Evolutionary conservation across 177 flowering plant genomes (phyloP), one percentile per base, ranked within the genome.

Genomic region (Telopea speciosissima): DNA sequence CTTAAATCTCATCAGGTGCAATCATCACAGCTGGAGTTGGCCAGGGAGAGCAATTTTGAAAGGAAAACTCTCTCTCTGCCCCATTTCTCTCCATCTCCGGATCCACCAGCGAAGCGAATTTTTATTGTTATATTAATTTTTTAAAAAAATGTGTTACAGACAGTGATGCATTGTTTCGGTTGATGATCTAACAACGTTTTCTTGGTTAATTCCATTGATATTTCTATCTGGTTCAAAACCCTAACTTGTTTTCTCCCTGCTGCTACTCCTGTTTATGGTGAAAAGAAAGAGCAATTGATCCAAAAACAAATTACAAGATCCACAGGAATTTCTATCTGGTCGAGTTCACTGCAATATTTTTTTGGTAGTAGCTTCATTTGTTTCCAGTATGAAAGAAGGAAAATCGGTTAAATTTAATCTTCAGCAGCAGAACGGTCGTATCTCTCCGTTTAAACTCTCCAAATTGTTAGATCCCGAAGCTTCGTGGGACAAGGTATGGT

Each of bases 401-500:
- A 93, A 93, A 78, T 80, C 89, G 0, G 80, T 61, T 21, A 88
- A 89, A 72, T 69, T 69, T 22, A 82, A 82, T 70, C 65, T n/a
- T 54, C 86, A 83, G 31, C 80, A 49, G 68, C 85, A 83, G 66
- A 86, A 87, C 72, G 97, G 84, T 33, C 94, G 89, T 80, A 75
- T 85, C 54, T 75, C 90, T 59, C 89, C 94, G 1, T 93, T 88
- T 81, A 87, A 86, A 64, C 77, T 87, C 52, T 80, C 84, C 25
- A 93, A 90, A 68, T 83, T 93, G 81, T 78, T 96, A 21, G 98
- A 96, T 87, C 92, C 99, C 1, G 98, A 96, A 25, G 95, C 95
- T 70, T 88, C 98, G 0, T 96, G 96, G 99, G 99, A 96, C 72
- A 96, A 93, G 95, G 99, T 96, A 71, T 54, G 4, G 68, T 19